Evolutionary conservation across 345 rosid species (phyloP).

Genomic region (Eucalyptus albens): DNA sequence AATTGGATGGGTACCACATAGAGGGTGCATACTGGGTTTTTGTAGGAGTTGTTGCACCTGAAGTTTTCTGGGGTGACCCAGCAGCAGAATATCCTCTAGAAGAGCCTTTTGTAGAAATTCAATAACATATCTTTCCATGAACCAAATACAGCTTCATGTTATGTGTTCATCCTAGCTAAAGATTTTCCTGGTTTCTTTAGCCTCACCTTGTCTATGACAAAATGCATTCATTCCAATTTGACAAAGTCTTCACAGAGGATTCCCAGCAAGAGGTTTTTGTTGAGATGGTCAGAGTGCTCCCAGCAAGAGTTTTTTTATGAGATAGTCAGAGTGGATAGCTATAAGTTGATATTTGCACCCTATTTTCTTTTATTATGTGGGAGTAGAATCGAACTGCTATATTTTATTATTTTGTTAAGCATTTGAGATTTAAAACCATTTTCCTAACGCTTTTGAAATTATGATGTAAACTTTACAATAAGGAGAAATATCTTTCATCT

Average conservation of each 20-base stretch:
- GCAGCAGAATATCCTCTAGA: constrained; percentile 17
- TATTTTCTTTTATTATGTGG: background rate
- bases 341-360: constrained; percentile 36
- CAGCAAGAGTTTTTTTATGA: constrained; percentile 75
- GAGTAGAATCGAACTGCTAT: background rate
- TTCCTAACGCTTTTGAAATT: too few relatives aligned
- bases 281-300: constrained; percentile 79
- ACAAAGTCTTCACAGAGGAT: constrained; percentile 71
- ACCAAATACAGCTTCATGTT: too few relatives aligned
- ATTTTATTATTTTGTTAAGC: background rate
- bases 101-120: constrained; percentile 37
- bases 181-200: too few relatives aligned
- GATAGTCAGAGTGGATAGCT: constrained; percentile 89
- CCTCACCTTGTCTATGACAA: background rate
- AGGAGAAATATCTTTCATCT: too few relatives aligned
- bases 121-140: too few relatives aligned
- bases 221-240: constrained; percentile 70
- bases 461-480: too few relatives aligned
- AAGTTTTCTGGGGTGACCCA: constrained; percentile 49
- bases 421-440: too few relatives aligned
- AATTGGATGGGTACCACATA: constrained; percentile 81
- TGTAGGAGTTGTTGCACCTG: constrained; percentile 62
- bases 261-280: constrained; percentile 72
- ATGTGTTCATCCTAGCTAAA: too few relatives aligned
- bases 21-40: constrained; percentile 38